These are phyloP conservation scores for Candida sonorensis DNA, from an alignment of 805 yeast species.

Conservation along the genomic window DNA sequence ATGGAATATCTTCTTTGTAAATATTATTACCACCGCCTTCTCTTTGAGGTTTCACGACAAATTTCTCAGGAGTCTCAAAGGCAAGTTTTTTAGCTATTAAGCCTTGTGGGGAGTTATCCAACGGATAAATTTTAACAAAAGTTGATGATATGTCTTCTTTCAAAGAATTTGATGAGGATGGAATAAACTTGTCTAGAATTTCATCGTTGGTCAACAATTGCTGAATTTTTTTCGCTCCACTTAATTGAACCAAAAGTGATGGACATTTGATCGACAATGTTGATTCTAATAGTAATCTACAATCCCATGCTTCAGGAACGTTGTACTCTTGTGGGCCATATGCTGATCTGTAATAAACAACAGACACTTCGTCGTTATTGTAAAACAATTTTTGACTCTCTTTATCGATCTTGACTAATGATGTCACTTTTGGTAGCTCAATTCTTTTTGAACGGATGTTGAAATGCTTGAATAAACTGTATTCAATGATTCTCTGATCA, in stretches of 20 bases:
- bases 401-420: slow-evolving; percentile 33
- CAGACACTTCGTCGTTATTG: slow-evolving; percentile 68
- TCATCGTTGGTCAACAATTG: slow-evolving; percentile 65
- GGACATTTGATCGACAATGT: slow-evolving; percentile 89
- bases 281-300: slow-evolving; percentile 65
- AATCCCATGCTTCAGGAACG: slow-evolving; percentile 64
- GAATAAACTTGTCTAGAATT: slow-evolving; percentile 41
- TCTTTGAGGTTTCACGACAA: slow-evolving; percentile 92
- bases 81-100: slow-evolving; percentile 58
- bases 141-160: slow-evolving; percentile 41
- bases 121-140: slow-evolving; percentile 82
- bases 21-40: slow-evolving; percentile 99
- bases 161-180: slow-evolving; percentile 6
- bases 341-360: slow-evolving; percentile 87
- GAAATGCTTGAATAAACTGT: slow-evolving; percentile 47
- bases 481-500: slow-evolving; percentile 86
- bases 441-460: slow-evolving; percentile 59
- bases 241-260: slow-evolving; percentile 75
- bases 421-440: slow-evolving; percentile 53
- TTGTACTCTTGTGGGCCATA: slow-evolving; percentile 81
- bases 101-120: slow-evolving; percentile 68
- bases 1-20: slow-evolving; percentile 80
- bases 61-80: slow-evolving; percentile 56
- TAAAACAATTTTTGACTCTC: slow-evolving; percentile 46
- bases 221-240: slow-evolving; percentile 93